Evolutionary conservation across 805 yeast genomes (phyloP), one percentile per base, ranked within the genome.

Genomic region (Zygoascus bituminiphila): DNA sequence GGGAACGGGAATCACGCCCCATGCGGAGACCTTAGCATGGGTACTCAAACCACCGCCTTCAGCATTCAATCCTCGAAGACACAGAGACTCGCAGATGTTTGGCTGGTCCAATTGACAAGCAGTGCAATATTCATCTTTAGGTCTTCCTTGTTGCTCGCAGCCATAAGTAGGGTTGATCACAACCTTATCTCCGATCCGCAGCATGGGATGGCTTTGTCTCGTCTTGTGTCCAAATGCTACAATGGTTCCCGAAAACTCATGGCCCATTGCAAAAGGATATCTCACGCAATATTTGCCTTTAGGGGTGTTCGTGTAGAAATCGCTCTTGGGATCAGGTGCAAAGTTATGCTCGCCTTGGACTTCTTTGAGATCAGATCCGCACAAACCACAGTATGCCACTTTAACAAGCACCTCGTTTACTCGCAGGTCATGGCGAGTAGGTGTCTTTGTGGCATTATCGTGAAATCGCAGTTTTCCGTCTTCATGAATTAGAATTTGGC

Each of bases 301-400:
- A 2, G 23, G 20, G 15, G 46, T 9, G 14, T 43, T 33, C 20
- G 7, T 20, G 12, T 70, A 57, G 5, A 66, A 67, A 59, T 55
- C 55, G 43, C 57, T 45, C 22, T 72, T 71, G 14, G 48, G 47
- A 35, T 62, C 65, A 49, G 66, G 61, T 4, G 70, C 72, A 59
- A 81, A 78, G 48, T 77, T 76, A 8, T 86, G 84, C 0, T 81
- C 82, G 23, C 74, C 78, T 23, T 65, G 54, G 54, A 69, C 79
- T 60, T 81, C 79, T 54, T 78, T 81, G 36, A 79, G 62, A 59
- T 79, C 84, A 1, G 81, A 71, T 23, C 84, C 84, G 57, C 85
- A 80, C 39, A 79, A 78, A 5, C 85, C 85, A 57, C 83, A 77
- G 59, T 68, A 76, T 8, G 67, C 58, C n/a, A 75, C 68, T 20